Base-by-base conservation (phyloP, 805 yeast genomes). In the Candida khao-thaluensis region DNA sequence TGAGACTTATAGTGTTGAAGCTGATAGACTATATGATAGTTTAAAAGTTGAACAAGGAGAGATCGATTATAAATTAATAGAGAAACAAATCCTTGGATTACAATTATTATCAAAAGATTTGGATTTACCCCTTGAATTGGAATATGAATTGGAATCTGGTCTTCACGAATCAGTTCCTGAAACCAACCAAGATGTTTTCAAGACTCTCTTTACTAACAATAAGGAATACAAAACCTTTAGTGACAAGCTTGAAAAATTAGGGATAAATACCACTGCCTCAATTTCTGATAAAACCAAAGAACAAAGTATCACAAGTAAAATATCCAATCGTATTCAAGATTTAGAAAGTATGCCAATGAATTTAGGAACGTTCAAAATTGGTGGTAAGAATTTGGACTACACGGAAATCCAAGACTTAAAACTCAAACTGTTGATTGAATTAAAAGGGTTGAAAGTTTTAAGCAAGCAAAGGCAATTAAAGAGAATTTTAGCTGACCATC, bases 401-500 rank as follows among this genome's bases (percentile, higher is more conserved):
- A 11, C 12, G 3, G 45, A 39, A 9, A 40, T 47, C 20, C 89
- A 84, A 51, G 72, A 69, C 11, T 59, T 82, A 40, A 85, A 85
- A 57, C 57, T 82, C n/a, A 74, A 71, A 39, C 79, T 88, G 4
- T 60, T 85, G 23, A 69, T 85, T 28, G 95, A 85, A 60, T 64
- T 85, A 50, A 85, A 84, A 56, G 67, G 85, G 1, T 64, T 85
- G 42, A 77, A 81, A 48, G 57, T 84, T 3, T 65, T 85, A 39
- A 70, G 84, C 1, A 77, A 81, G 48, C 95, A 85, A 56, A 85
- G 85, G 53, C 78, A 77, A 41, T 49, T 84, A 37, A 80, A 87
- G 56, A 82, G 81, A 52, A 72, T 69, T 45, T 56, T 85, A 16
- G 58, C 84, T n/a, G 62, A 69, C 20, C 68, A 69, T 30, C 69